Percentiles rank a stretch among this genome's conserved stretches.
Conservation (phyloP, 2,329 filamentous ascomycete species). For the Dryadomyces quercus-mongolicae region DNA sequence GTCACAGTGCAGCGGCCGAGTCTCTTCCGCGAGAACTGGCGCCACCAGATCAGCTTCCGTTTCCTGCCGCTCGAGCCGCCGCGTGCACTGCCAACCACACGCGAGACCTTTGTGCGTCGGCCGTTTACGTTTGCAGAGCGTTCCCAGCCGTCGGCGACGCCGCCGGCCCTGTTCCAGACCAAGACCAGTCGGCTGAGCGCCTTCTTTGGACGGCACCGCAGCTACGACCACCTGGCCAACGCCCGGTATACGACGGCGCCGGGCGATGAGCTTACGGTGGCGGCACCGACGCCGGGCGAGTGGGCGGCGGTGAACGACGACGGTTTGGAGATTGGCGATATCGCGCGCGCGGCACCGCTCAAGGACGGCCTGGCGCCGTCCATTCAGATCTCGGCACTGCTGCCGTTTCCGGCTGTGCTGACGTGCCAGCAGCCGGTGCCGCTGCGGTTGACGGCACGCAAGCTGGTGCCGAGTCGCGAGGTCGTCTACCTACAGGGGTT, state of each 20-base stretch:
- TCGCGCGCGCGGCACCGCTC: neutral
- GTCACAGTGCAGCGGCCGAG: slow-evolving; percentile 85
- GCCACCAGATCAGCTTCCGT: slow-evolving; percentile 57
- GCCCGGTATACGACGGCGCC: neutral
- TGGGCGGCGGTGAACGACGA: neutral
- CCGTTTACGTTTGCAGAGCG: slow-evolving; percentile 42
- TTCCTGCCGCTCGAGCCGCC: slow-evolving; percentile 91
- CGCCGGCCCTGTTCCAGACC: slow-evolving; percentile 10
- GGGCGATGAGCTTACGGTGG: neutral
- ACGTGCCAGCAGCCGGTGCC: slow-evolving; percentile 84
- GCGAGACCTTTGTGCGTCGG: slow-evolving; percentile 76
- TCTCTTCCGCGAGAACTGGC: slow-evolving; percentile 82
- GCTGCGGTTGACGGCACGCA: slow-evolving; percentile 67
- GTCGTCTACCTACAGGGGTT: slow-evolving; percentile 65
- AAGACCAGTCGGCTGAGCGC: slow-evolving; percentile 38
- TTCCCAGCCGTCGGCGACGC: slow-evolving; percentile 18
- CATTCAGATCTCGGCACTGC: slow-evolving; percentile 45
- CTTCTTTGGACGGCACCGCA: neutral
- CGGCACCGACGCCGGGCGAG: neutral
- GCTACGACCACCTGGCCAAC: neutral
- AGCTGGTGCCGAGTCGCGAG: slow-evolving; percentile 55
- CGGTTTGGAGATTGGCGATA: neutral
- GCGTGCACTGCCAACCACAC: slow-evolving; percentile 49
- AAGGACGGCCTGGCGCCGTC: neutral
- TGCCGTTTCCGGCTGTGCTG: slow-evolving; percentile 78